Conservation (phyloP, 139 green algal genomes). For the Haematococcus sp. region DNA sequence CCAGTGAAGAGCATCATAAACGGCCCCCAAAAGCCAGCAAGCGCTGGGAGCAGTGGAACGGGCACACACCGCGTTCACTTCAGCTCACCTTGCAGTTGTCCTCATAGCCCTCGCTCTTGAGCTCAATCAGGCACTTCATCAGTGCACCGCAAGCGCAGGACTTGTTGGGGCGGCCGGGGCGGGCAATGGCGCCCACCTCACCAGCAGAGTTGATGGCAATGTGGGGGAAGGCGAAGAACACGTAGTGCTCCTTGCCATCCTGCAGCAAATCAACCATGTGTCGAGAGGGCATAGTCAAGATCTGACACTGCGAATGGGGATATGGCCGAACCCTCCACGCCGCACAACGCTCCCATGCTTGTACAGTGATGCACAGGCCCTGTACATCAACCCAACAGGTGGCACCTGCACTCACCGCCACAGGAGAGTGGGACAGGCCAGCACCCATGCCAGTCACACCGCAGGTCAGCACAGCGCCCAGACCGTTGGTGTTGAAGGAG, state of each 20-base stretch:
- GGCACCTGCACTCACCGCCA: constrained; percentile 22
- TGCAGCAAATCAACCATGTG: constrained; percentile 10
- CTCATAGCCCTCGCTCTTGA: constrained; percentile 45
- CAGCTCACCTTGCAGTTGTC: constrained; percentile 40
- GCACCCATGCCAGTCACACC: constrained; percentile 71
- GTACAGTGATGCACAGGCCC: not conserved
- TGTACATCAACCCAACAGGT: not conserved
- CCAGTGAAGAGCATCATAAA: not conserved
- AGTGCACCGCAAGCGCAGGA: constrained; percentile 83
- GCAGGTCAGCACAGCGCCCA: constrained; percentile 79
- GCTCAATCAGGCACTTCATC: constrained; percentile 42
- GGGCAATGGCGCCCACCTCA: constrained; percentile 67
- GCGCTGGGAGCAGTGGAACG: not conserved
- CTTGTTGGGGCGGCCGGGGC: constrained; percentile 51
- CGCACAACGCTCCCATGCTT: not conserved
- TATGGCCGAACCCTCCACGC: not conserved
- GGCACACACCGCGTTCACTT: not conserved
- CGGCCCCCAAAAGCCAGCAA: not conserved
- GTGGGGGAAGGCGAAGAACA: constrained; percentile 93
- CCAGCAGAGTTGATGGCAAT: constrained; percentile 77
- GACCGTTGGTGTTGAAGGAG: constrained; percentile 80
- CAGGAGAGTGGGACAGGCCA: constrained; percentile 50
- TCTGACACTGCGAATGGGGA: not conserved
- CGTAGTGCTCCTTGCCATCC: constrained; percentile 76
- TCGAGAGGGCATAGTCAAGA: not conserved